Evolutionary conservation across 345 rosid species (phyloP), one percentile per base, ranked within the genome.

Genomic region (Salix udensis): DNA sequence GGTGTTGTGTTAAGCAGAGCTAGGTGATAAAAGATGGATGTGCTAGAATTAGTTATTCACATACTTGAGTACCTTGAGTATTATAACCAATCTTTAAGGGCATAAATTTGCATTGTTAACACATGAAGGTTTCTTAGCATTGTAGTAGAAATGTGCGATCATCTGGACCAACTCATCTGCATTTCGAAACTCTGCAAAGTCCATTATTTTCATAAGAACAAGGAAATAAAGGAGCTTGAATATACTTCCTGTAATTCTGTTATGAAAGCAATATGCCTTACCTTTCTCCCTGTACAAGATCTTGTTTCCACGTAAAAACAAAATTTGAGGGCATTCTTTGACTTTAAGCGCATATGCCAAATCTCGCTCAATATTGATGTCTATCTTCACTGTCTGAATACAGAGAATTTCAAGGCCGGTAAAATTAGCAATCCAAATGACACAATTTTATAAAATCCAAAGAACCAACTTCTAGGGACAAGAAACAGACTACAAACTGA

Each of bases 301-400:
- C 82, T 77, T 77, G 82, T 86, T 85, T 74, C 97, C 98, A 1
- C 89, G 86, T 80, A 95, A 87, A 80, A 93, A 93, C 24, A 95
- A 75, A 84, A 93, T 82, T 78, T 93, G 94, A 1, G 97, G 98
- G 61, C 96, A 81, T 58, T 88, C 90, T 84, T 87, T 91, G 70
- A 85, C 97, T 86, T 89, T 90, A 62, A 95, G 97, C 83, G 97
- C 96, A 87, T 93, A 93, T n/a, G 97, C 94, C 85, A 91, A 76
- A 84, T 93, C 98, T 80, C 87, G 93, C 87, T 95, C 97, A 7
- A 95, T 90, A 74, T 93, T 93, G 71, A 91, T 76, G 80, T 95
- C 96, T 79, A 93, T 77, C 84, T 93, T 95, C 80, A 90, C 91
- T 6, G 97, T 89, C 97, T 95, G 91, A 73, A 74, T 76, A 76